These are phyloP conservation scores for Pseudognaphalium luteoalbum DNA, from an alignment of 129 eudicot genomes.

Conservation along the genomic window DNA sequence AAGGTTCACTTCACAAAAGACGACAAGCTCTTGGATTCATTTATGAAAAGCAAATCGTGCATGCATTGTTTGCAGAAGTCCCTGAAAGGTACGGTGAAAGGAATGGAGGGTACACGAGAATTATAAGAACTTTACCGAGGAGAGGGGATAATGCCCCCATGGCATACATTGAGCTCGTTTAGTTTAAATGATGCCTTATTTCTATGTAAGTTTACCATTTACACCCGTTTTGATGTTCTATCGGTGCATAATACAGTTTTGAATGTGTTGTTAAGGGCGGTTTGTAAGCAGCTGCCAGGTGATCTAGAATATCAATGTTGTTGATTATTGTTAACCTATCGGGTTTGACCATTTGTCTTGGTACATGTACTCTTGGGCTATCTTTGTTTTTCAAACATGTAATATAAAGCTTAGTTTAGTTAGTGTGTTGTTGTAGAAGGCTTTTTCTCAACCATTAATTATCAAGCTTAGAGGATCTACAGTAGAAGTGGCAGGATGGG, in stretches of 20 bases:
- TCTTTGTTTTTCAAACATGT: background rate
- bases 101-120: conserved; percentile 89
- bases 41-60: conserved; percentile 88
- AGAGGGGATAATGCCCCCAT: conserved; percentile 98
- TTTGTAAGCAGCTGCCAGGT: conserved; percentile 1
- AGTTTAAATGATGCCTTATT: conserved; percentile 23
- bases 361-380: background rate
- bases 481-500: background rate
- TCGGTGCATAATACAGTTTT: conserved; percentile 33
- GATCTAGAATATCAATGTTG: conserved; percentile 2
- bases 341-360: background rate
- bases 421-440: background rate
- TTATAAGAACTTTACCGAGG: conserved; percentile 82
- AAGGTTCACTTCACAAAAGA: conserved; percentile 89
- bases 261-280: conserved; percentile 7
- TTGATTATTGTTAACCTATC: conserved; percentile 17
- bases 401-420: background rate
- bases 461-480: too few relatives aligned
- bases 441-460: background rate
- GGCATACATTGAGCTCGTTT: conserved; percentile 94
- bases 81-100: conserved; percentile 87
- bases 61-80: conserved; percentile 91
- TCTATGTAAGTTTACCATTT: background rate
- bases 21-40: conserved; percentile 93
- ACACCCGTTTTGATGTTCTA: conserved; percentile 12